Conservation (phyloP, 306 rosid genomes). For the Urtica urens region DNA sequence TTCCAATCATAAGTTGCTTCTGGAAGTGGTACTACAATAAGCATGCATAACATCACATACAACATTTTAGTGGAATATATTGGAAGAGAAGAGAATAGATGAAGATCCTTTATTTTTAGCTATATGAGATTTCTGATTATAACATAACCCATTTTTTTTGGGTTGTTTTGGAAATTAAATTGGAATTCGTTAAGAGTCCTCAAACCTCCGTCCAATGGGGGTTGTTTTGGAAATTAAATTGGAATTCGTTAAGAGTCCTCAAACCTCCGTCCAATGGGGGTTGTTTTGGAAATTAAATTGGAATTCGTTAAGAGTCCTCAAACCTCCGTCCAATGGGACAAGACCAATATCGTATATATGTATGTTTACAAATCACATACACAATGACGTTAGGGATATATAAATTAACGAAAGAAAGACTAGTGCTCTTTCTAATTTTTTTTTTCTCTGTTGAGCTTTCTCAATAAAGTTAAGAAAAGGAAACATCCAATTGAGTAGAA, state of each 20-base stretch:
- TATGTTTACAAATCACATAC: too few species aligned
- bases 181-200: not conserved
- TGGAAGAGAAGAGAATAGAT: not conserved
- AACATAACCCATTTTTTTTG: not conserved
- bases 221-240: not conserved
- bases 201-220: too few species aligned
- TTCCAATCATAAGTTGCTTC: conserved; percentile 1
- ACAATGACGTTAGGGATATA: too few species aligned
- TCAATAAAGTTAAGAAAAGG: too few species aligned
- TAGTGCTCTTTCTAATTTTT: too few species aligned
- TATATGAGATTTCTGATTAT: not conserved
- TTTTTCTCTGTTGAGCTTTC: too few species aligned
- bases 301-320: not conserved
- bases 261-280: too few species aligned
- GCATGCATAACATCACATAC: not conserved
- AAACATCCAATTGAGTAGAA: conserved; percentile 7
- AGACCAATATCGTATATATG: too few species aligned
- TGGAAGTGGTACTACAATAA: too few species aligned
- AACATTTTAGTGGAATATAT: not conserved
- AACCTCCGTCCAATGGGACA: too few species aligned
- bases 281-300: not conserved
- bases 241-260: not conserved
- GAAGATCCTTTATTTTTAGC: not conserved
- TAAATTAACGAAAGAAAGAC: too few species aligned
- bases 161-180: not conserved